These are phyloP conservation scores for Basipetospora chlamydospora DNA, from an alignment of 2,329 filamentous ascomycete species.

Conservation along the genomic window DNA sequence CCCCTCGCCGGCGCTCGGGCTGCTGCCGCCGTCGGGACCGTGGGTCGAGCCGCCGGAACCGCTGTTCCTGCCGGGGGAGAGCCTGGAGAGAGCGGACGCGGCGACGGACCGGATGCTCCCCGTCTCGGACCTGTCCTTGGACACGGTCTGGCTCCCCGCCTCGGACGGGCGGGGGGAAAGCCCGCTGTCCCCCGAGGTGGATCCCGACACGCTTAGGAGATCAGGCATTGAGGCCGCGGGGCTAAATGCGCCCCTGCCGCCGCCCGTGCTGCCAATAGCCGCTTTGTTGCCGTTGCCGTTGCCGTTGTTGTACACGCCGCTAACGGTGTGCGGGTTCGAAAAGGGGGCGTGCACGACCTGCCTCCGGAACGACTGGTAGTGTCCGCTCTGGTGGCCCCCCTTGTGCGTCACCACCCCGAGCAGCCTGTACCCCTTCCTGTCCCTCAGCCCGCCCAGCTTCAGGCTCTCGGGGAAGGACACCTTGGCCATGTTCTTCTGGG, in stretches of 20 bases:
- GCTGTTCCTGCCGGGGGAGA: slow-evolving; percentile 24
- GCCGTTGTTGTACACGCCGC: slow-evolving; percentile 52
- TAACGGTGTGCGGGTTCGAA: slow-evolving; percentile 69
- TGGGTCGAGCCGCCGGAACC: too few species aligned
- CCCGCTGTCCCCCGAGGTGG: slow-evolving; percentile 16
- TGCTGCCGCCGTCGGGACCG: too few species aligned
- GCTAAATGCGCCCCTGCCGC: too few species aligned
- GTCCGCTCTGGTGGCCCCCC: slow-evolving; percentile 87
- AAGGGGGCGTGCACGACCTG: slow-evolving; percentile 64
- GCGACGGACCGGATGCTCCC: slow-evolving; percentile 41
- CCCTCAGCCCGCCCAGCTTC: slow-evolving; percentile 63
- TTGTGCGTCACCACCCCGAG: slow-evolving; percentile 86
- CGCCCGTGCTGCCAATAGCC: too few species aligned
- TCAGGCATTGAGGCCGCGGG: slow-evolving; percentile 33
- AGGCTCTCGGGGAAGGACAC: slow-evolving; percentile 84
- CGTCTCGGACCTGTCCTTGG: slow-evolving; percentile 29
- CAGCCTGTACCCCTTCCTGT: slow-evolving; percentile 68
- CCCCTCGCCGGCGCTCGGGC: too few species aligned
- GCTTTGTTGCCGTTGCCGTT: too few species aligned
- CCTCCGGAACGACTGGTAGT: slow-evolving; percentile 90
- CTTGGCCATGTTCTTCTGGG: slow-evolving; percentile 88
- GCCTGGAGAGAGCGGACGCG: slow-evolving; percentile 35
- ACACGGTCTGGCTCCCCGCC: too few species aligned
- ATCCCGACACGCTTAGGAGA: slow-evolving; percentile 22
- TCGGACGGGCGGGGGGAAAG: slow-evolving; percentile 8